Conservation (phyloP, 2,329 filamentous ascomycete genomes). For the Ascochyta lentis region DNA sequence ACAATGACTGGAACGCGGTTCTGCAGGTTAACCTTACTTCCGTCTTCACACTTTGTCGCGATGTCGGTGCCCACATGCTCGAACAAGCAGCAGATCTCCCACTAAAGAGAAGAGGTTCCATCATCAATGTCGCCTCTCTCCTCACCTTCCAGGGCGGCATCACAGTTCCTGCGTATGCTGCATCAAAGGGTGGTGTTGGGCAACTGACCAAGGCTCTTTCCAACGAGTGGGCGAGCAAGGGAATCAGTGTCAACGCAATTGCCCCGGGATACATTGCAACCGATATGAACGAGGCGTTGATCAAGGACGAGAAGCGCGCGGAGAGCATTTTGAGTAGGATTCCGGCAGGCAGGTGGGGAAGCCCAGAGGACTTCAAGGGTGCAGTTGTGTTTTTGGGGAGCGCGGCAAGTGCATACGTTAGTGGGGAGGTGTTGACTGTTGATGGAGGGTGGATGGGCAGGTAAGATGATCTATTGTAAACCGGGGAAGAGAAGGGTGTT, state of each 20-base stretch:
- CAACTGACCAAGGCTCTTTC: conserved; percentile 85
- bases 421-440: conserved; percentile 80
- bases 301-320: conserved; percentile 72
- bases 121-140: conserved; percentile 86
- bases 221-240: conserved; percentile 84
- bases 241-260: conserved; percentile 85
- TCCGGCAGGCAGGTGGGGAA: conserved; percentile 83
- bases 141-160: conserved; percentile 86
- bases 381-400: conserved; percentile 79
- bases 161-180: conserved; percentile 87
- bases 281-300: conserved; percentile 90
- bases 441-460: conserved; percentile 95
- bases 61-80: conserved; percentile 82
- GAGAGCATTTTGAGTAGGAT: conserved; percentile 80
- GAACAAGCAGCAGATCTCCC: conserved; percentile 58
- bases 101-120: conserved; percentile 65
- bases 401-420: conserved; percentile 79
- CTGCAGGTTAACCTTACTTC: conserved; percentile 86
- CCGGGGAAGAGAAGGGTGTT: not conserved
- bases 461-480: conserved; percentile 49
- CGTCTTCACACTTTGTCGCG: conserved; percentile 79
- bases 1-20: conserved; percentile 79
- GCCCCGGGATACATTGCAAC: conserved; percentile 90
- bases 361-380: conserved; percentile 87
- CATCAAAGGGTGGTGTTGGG: conserved; percentile 82